Evolutionary conservation across 164 flowering plant species (phyloP), one percentile per base, ranked within the genome.

Genomic region (Berberis thunbergii): DNA sequence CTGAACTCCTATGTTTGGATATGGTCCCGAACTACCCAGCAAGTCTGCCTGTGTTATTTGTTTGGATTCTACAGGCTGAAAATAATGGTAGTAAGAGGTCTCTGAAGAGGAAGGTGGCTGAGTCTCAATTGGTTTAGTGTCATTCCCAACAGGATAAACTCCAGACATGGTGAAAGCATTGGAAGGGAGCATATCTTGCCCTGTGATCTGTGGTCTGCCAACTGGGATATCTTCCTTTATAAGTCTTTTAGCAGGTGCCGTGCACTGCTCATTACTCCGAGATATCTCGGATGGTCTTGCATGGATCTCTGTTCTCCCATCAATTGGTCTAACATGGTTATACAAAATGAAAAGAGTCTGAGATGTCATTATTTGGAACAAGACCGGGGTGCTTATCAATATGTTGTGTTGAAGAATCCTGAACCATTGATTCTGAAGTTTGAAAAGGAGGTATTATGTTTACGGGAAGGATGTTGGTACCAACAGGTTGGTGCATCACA

Each of bases 231-330:
- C 83, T 46, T 75, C 83, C 59, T 66, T 68, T 49, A 67, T 62
- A 41, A 61, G 68, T 54, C n/a, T 69, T 68, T 72, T 68, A 58
- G 69, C 41, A 44, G 70, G 75, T 41, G 68, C 57, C 64, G 60
- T 71, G 62, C 49, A 63, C 61, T 81, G 78, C 64, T 79, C 85
- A 48, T 50, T 77, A 41, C 38, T 73, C 10, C 53, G 59, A 59
- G 70, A 63, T 49, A 69, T 53, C 43, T 81, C 88, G 58, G 82
- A 46, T 46, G 80, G 77, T 42, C 58, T 45, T 57, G 77, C 58
- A 48, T 13, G 71, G 39, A 84, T 71, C 66, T 84, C 83, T 80
- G 84, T 69, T 69, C 72, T 77, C 46, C 61, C 81, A 70, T 79
- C 83, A 63, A 85, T 64, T 56, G 78, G 77, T 65, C 76, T 78